Evolutionary conservation across 371 early-diverging fungal species (phyloP), one percentile per base, ranked within the genome.

Genomic region (Blakeslea trispora): DNA sequence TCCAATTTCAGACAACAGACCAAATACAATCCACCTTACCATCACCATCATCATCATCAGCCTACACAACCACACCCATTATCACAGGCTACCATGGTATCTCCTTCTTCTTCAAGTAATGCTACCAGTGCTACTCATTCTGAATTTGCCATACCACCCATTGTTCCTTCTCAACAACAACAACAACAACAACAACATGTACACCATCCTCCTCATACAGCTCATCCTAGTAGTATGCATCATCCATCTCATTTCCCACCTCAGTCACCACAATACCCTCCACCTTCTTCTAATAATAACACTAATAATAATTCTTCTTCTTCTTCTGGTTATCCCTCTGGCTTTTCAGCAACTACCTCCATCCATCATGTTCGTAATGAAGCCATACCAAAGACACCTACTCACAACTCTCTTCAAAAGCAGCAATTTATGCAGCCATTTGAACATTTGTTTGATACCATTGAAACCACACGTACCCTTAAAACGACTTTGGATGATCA

Each of bases 401-500:
- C 66, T 5, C 54, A 43, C 45, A 43, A 57, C 17, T 40, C 68
- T 32, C 32, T 64, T 57, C 71, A 69, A 35, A 66, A 66, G 50
- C 73, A 69, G 22, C 72, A 72, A 17, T 82, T 78, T 53, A 63
- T 78, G 61, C 83, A 85, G 51, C 82, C 83, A 0, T 79, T 83
- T 57, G 78, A 83, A 44, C 78, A 78, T 60, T 50, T 84, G 15
- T 84, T 81, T 65, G 86, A 85, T 49, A 79, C 81, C 0, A 78
- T 83, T 40, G 84, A 82, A 44, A 81, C 81, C 3, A 78, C 79
- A 2, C 72, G 79, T 2, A 77, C 75, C 0, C 71, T 92, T 15
- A 82, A 84, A 42, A 45, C 67, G 1, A 86, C 88, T 0, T 68
- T 92, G 56, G 86, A 87, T 58, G 91, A 89, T 47, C 91, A 91